phyloP scores from a whole-genome alignment of 2,329 filamentous ascomycete species.

The Aspergillus ibericus region DNA sequence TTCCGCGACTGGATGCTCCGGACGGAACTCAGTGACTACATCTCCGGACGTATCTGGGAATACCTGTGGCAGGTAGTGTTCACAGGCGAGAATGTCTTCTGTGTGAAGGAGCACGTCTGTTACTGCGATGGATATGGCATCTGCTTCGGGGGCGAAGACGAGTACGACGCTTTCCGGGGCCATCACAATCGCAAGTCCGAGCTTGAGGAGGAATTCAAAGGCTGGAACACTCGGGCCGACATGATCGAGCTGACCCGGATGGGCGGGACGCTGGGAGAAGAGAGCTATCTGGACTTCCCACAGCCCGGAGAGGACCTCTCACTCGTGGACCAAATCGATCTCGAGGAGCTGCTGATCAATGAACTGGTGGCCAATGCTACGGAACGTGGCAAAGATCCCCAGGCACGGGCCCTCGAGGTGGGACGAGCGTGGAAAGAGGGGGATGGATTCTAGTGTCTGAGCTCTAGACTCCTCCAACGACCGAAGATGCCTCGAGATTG shows the following conservation, averaged over 20 bases:
- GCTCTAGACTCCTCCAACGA: background rate
- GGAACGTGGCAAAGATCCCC: slow-evolving; percentile 53
- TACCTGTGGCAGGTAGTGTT: slow-evolving; percentile 66
- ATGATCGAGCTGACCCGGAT: slow-evolving; percentile 28
- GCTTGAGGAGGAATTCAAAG: slow-evolving; percentile 35
- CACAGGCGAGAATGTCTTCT: slow-evolving; percentile 48
- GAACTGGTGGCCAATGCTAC: slow-evolving; percentile 47
- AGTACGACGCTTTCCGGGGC: slow-evolving; percentile 52
- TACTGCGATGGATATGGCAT: slow-evolving; percentile 65
- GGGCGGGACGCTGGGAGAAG: slow-evolving; percentile 24
- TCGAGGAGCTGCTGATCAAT: slow-evolving; percentile 45
- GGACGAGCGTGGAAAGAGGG: slow-evolving; percentile 57
- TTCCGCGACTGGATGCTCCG: slow-evolving; percentile 62
- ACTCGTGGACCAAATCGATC: slow-evolving; percentile 47
- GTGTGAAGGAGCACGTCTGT: slow-evolving; percentile 55
- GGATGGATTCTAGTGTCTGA: slow-evolving; percentile 51
- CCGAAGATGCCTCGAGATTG: too few species aligned
- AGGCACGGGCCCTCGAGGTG: slow-evolving; percentile 52
- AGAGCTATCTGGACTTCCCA: slow-evolving; percentile 35
- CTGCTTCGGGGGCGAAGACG: slow-evolving; percentile 56
- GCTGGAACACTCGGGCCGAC: slow-evolving; percentile 44
- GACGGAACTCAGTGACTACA: slow-evolving; percentile 56
- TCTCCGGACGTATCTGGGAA: slow-evolving; percentile 62
- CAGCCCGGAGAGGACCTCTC: slow-evolving; percentile 46
- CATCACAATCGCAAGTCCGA: slow-evolving; percentile 39